These are phyloP conservation scores for Geotrichum siamense DNA, from an alignment of 1,139 yeast species.

Conservation along the genomic window DNA sequence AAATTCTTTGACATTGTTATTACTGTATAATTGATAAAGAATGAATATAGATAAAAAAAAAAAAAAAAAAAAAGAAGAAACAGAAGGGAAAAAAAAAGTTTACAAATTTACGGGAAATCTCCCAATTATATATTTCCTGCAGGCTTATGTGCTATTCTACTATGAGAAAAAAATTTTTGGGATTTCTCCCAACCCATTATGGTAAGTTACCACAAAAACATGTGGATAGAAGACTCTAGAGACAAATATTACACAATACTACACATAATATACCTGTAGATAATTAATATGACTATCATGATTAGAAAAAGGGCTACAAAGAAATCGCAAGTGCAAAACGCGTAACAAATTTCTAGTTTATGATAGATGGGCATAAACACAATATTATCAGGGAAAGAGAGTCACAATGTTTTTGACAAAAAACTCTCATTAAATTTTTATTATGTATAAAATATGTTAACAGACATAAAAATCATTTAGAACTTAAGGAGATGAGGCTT, in stretches of 20 bases:
- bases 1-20: neutral
- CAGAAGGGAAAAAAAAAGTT: constrained; percentile 8
- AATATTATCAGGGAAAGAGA: too few relatives aligned
- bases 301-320: too few relatives aligned
- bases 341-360: too few relatives aligned
- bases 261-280: neutral
- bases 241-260: neutral
- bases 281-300: too few relatives aligned
- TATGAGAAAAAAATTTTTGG: constrained; percentile 1
- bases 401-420: constrained; percentile 5
- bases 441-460: constrained; percentile 11
- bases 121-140: neutral
- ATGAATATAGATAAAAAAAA: neutral
- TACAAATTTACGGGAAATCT: neutral
- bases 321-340: too few relatives aligned
- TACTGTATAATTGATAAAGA: neutral
- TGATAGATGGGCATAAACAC: too few relatives aligned
- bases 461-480: constrained; percentile 40
- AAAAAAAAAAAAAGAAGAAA: constrained; percentile 5
- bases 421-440: constrained; percentile 14
- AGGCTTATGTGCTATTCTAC: too few relatives aligned
- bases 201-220: neutral
- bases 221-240: neutral
- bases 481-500: constrained; percentile 98
- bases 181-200: constrained; percentile 9